Evolutionary conservation across 2,329 filamentous ascomycete genomes (phyloP), one percentile per base, ranked within the genome.

Genomic region (Epichloe festucae): DNA sequence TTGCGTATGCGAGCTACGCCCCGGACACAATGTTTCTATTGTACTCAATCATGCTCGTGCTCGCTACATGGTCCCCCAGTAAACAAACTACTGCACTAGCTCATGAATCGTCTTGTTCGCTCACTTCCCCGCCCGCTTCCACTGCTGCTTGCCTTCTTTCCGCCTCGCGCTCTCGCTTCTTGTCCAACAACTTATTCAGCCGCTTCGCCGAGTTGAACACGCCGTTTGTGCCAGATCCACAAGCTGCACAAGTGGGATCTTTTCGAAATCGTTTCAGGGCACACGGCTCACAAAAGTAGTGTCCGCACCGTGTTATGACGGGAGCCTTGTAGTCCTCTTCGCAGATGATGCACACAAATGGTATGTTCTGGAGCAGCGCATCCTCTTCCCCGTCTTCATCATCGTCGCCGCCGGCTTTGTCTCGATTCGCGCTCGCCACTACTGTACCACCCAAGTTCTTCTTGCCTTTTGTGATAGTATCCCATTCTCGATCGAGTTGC

Each of bases 401-500:
- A 1, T 75, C 74, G 2, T 71, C 70, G 1, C 60, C 63, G 3
- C 60, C 63, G 5, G 56, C 58, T 10, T 51, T 55, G 41, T 67
- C 63, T 14, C 76, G 71, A 57, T 80, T 78, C 3, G 79, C 79
- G 49, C 75, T 81, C 27, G 80, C 77, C 2, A 85, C 73, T 0
- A 81, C 68, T 3, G 79, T 87, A 6, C 82, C 84, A 5, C 70
- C 73, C 0, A 77, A 58, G 44, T 78, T 74, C 62, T 81, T 83
- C 66, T 81, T 83, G 47, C 78, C 85, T 62, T 86, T 90, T 6
- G 82, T 87, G 2, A 84, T 81, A 38, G 80, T 84, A 64, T 98
- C 93, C 93, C 93, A 98, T 47, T 97, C 91, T 49, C 79, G 78
- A 66, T 98, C 93, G 4, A 98, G 75, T 65, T 97, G 89, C 93